Evolutionary conservation across 1,139 yeast species (phyloP), one percentile per base, ranked within the genome.

Genomic region (Yamadazyma atmosphaerica): DNA sequence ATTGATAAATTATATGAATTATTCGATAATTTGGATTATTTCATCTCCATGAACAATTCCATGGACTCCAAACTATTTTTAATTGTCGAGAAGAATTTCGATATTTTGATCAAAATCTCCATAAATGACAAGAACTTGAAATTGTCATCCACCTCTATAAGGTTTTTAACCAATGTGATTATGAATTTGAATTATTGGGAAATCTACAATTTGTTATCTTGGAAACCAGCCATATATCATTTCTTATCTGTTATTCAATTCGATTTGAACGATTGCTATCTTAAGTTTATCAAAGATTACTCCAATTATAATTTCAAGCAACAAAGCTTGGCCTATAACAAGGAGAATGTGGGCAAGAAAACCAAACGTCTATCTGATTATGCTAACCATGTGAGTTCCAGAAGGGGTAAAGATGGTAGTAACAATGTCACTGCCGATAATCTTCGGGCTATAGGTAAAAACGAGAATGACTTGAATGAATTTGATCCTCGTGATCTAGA

Each of bases 181-280:
- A 67, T 69, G 74, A 51, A 52, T 34, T 51, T 70, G 35, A 72
- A 69, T 45, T 72, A 72, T 50, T 72, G 77, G 77, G 77, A 72
- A 44, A 46, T 71, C 16, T 71, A 69, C 47, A 71, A 69, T 40
- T 53, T 72, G 25, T 57, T 72, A 18, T 54, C 54, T 13, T 68
- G 74, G 73, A 69, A 69, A 42, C 77, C 77, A 1, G 63, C 72
- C 8, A 63, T 72, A 13, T 70, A 66, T 46, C 74, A 67, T 42
- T 72, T 72, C 39, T 51, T 72, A 30, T 49, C 52, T 5, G 51
- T 72, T 12, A 69, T 72, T 22, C 61, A 66, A 19, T 67, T 68
- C 43, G 72, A 72, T 46, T 47, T 72, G 19, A 56, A 63, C 42
- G 74, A 67, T 16, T 69, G 74, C 42, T 72, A 72, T 46, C 38